These are phyloP conservation scores for Fallopia convolvulus DNA, from an alignment of 148 eudicot genomes.

Conservation along the genomic window DNA sequence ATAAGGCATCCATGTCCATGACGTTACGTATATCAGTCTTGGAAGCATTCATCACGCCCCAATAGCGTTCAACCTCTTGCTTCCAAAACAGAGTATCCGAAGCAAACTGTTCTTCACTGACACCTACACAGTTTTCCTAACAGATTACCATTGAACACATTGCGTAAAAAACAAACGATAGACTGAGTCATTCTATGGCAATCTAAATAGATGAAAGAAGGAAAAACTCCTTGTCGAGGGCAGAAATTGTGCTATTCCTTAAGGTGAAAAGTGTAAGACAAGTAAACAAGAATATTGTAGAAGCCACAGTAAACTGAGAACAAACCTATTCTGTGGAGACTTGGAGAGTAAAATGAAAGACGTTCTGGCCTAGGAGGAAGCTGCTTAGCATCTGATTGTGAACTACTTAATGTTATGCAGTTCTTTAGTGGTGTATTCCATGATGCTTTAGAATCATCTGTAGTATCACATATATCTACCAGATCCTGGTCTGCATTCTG, in stretches of 20 bases:
- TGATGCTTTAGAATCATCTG: conserved; percentile 45
- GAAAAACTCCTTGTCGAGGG: too few relatives aligned
- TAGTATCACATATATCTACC: conserved; percentile 54
- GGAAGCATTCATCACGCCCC: conserved; percentile 70
- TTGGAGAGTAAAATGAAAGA: conserved; percentile 63
- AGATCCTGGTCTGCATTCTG: conserved; percentile 60
- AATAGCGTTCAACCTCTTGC: conserved; percentile 83
- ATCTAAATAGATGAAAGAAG: neutral
- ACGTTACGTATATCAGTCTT: conserved; percentile 71
- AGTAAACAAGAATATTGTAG: neutral
- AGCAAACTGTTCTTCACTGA: conserved; percentile 49
- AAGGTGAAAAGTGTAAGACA: neutral
- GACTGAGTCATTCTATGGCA: neutral
- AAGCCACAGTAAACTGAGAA: neutral
- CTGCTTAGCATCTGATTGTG: conserved; percentile 26
- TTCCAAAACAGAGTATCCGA: conserved; percentile 74
- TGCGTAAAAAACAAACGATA: neutral
- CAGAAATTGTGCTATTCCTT: neutral
- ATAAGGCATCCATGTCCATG: conserved; percentile 91
- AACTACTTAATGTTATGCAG: conserved; percentile 38
- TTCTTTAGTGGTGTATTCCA: conserved; percentile 71
- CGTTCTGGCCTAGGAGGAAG: conserved; percentile 84
- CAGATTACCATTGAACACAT: neutral
- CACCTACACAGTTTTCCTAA: conserved; percentile 33
- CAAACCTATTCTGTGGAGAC: conserved; percentile 58